Evolutionary conservation across 2,329 filamentous ascomycete genomes (phyloP), one percentile per base, ranked within the genome.

Genomic region (Ophiostoma ulmi): DNA sequence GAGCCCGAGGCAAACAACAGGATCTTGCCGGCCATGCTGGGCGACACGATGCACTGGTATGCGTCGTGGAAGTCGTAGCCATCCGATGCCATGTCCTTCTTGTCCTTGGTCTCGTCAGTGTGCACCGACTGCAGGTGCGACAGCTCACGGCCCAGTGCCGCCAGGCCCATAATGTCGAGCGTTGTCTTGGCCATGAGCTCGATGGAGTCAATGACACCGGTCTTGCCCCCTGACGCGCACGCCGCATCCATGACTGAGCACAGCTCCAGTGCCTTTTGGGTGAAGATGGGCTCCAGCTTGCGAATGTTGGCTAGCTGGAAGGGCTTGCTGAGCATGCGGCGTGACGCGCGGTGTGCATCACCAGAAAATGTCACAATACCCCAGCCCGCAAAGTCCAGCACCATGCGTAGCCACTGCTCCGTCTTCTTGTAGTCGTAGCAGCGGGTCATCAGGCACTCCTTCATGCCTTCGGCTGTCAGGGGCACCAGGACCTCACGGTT

Each of bases 271-370:
- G 78, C 79, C 70, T 81, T 79, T 14, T 69, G 72, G 61, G 77
- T 76, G 65, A 83, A 80, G 3, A 82, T 75, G 0, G 81, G 80
- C 10, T 80, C 67, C 17, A 82, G 77, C 71, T 78, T 80, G 71
- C 78, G 78, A 44, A 80, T 75, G 58, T 78, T 81, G 14, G 78
- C 73, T 6, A 78, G 72, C 0, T 78, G 80, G 70, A 82, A 81
- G 0, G 78, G 76, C 66, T 71, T 71, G 70, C 55, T 65, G 22
- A 71, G 66, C 70, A 71, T 71, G 3, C 77, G 52, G 48, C 70
- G 70, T 78, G 68, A 35, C 17, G 58, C 36, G 31, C 70, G 69
- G 68, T 71, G 70, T 22, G 63, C 66, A 6, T 67, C 69, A n/a
- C 72, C 70, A 14, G 70, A 69, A 39, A 71, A 70, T 2, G 70